phyloP scores from a whole-genome alignment of 2,329 filamentous ascomycete genomes.

The Arthrobotrys conoides region DNA sequence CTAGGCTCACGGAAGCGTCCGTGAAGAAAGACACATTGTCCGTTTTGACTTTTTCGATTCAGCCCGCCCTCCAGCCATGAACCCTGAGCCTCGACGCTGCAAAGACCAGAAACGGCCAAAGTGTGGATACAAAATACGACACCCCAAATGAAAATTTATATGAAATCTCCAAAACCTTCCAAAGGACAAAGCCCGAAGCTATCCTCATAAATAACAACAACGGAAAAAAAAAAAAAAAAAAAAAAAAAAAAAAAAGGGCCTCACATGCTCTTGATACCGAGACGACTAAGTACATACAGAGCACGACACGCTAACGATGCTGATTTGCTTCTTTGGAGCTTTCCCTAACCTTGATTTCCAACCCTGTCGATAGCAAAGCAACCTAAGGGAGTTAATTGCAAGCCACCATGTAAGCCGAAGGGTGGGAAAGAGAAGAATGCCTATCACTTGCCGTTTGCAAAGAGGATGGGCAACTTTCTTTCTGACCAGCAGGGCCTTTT shows the following conservation, averaged over 20 bases:
- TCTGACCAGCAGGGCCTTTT: slow-evolving; percentile 26
- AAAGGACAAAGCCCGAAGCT: not conserved
- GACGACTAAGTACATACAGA: no score
- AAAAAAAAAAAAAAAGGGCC: not conserved
- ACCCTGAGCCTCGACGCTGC: slow-evolving; percentile 29
- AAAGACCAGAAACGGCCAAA: slow-evolving; percentile 24
- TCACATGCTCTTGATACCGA: slow-evolving; percentile 1
- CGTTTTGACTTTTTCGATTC: slow-evolving; percentile 30
- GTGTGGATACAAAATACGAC: slow-evolving; percentile 21
- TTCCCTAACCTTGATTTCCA: slow-evolving; percentile 41
- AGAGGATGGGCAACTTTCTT: slow-evolving; percentile 45
- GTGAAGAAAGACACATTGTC: slow-evolving; percentile 31
- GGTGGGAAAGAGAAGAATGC: slow-evolving; percentile 61
- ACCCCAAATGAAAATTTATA: slow-evolving; percentile 22
- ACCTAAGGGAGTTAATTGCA: slow-evolving; percentile 23
- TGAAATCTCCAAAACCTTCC: slow-evolving; percentile 15
- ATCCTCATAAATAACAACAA: not conserved
- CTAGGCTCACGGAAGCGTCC: slow-evolving; percentile 31
- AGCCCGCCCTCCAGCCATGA: slow-evolving; percentile 27
- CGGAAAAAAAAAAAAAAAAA: not conserved
- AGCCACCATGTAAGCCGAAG: slow-evolving; percentile 47
- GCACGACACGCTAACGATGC: not conserved
- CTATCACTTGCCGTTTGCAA: slow-evolving; percentile 61
- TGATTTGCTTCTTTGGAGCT: slow-evolving; percentile 22
- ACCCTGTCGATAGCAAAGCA: slow-evolving; percentile 46